Evolutionary conservation across 192 early-diverging fungal species (phyloP), one percentile per base, ranked within the genome.

Genomic region (Glomus cerebriforme): DNA sequence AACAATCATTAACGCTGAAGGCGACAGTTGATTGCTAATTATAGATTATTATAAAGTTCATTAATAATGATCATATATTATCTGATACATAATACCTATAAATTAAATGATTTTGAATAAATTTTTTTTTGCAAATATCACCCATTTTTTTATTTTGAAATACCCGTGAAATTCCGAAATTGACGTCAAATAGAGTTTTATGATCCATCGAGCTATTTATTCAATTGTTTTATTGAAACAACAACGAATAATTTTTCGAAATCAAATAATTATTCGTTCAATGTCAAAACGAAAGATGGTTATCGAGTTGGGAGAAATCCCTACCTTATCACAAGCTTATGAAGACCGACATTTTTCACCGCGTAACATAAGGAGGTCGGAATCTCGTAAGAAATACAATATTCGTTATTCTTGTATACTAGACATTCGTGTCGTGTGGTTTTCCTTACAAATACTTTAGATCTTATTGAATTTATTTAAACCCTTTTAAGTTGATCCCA

Each of bases 271-370:
- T 19, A 5, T 54, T 19, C 12, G 15, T 19, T 54, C 47, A 54
- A 54, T 54, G 47, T 54, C 47, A 13, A 54, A 13, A 54, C 47
- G 47, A 54, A 54, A 13, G 3, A 19, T 13, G 17, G 0, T 17
- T 54, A 76, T 76, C 54, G 74, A 63, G 17, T 63, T 64, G n/a
- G 15, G 10, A 26, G 10, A 64, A 64, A 76, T 76, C 15, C 34
- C 26, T 7, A 76, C 60, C 17, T 35, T 76, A 9, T 64, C 64
- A 27, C 17, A 76, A 24, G 22, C 59, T 43, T 76, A 76, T 39
- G 74, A 76, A 39, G 29, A 26, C 7, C 19, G 31, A 13, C 13
- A 1, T 12, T 29, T 63, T 26, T 15, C 19, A 37, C 24, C 31
- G 54, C 24, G 62, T 17, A 5, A 12, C 15, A 19, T 35, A 35